phyloP scores from a whole-genome alignment of 257 asterid species.

The Solanum bulbocastanum region DNA sequence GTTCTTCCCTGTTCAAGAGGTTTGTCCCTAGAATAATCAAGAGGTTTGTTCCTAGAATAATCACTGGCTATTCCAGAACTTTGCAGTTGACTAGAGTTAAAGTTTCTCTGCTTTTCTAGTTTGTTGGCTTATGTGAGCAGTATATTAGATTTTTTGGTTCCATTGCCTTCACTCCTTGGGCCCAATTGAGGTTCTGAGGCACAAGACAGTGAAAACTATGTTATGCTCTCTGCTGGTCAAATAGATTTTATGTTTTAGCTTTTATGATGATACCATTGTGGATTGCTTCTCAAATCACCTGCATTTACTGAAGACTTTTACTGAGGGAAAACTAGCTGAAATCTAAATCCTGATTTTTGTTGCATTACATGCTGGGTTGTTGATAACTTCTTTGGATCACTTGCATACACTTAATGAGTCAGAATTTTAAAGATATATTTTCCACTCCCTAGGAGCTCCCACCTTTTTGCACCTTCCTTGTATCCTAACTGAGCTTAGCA shows the following conservation, averaged over 20 bases:
- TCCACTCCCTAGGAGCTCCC: too few species aligned
- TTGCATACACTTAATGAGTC: too few species aligned
- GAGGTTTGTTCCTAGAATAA: background rate
- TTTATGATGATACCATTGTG: too few species aligned
- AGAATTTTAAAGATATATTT: too few species aligned
- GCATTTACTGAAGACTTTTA: too few species aligned
- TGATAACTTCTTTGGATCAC: too few species aligned
- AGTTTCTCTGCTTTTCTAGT: background rate
- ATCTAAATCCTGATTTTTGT: too few species aligned
- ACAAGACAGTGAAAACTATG: background rate
- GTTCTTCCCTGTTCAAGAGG: too few species aligned
- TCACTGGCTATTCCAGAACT: background rate
- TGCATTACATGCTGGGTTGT: background rate
- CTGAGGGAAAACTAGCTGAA: too few species aligned
- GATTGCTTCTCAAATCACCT: background rate
- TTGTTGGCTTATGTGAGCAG: background rate
- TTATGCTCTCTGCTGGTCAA: background rate
- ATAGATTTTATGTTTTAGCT: background rate
- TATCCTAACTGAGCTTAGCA: background rate
- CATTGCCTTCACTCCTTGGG: background rate
- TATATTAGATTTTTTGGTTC: background rate
- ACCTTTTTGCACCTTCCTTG: background rate
- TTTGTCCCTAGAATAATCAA: background rate
- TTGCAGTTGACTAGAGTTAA: background rate
- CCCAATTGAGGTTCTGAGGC: background rate